These are phyloP conservation scores for Leucaena leucocephala DNA, from an alignment of 306 rosid species.

Conservation along the genomic window DNA sequence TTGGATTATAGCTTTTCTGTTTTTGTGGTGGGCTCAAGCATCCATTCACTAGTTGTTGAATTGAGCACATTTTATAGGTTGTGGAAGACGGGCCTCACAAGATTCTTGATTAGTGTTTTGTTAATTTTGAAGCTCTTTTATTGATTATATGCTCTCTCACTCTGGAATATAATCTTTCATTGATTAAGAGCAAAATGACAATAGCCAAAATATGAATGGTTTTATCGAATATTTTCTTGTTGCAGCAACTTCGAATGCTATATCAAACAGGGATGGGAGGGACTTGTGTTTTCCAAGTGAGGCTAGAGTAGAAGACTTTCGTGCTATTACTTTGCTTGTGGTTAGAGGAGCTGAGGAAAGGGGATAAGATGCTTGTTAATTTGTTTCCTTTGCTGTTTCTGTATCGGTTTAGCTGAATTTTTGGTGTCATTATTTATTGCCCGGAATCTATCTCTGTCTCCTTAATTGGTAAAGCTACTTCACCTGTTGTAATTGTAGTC, in stretches of 20 bases:
- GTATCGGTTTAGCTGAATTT: too few species aligned
- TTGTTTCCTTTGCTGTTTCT: too few species aligned
- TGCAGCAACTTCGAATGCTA: too few species aligned
- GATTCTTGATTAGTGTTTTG: slow-evolving; percentile 2
- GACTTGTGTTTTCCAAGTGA: slow-evolving; percentile 39
- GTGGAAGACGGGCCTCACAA: too few species aligned
- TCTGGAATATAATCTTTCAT: slow-evolving; percentile 70
- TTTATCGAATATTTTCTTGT: neutral
- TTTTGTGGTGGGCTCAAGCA: too few species aligned
- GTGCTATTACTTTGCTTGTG: slow-evolving; percentile 30
- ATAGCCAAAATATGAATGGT: slow-evolving; percentile 77
- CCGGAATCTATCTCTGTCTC: too few species aligned
- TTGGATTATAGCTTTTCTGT: too few species aligned
- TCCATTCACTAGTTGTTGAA: too few species aligned
- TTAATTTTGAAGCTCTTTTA: slow-evolving; percentile 71
- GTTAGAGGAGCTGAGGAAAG: slow-evolving; percentile 25
- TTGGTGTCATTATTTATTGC: too few species aligned
- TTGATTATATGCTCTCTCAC: slow-evolving; percentile 91
- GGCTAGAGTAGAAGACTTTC: slow-evolving; percentile 32
- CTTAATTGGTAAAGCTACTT: too few species aligned
- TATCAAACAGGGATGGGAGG: neutral
- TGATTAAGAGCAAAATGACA: slow-evolving; percentile 54
- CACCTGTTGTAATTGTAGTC: too few species aligned
- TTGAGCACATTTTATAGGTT: too few species aligned
- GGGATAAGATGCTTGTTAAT: slow-evolving; percentile 4